Evolutionary conservation across 208 protist species (phyloP), one percentile per base, ranked within the genome.

Genomic region (Porcisia deanei): DNA sequence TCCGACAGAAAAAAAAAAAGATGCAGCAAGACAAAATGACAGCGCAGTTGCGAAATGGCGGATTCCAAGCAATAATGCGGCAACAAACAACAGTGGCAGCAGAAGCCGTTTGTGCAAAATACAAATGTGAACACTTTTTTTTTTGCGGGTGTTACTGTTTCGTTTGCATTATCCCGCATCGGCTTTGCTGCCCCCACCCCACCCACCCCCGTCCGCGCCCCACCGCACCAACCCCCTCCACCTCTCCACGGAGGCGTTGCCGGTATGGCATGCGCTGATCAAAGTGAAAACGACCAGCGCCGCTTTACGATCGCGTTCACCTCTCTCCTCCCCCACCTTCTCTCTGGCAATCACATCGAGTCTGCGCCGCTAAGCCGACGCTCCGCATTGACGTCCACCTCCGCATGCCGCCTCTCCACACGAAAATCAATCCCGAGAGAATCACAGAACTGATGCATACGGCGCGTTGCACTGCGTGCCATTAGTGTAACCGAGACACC

Each of bases 401-500:
- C 73, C 18, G 59, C 59, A 65, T 88, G 76, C 41, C 92, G 88
- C 78, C 81, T 79, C 69, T 91, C 70, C 41, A 96, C 66, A 30
- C 71, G 66, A 57, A 94, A 95, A 0, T 68, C 54, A 30, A 97
- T 85, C 34, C 77, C 75, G 6, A 97, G 89, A 14, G 73, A 59
- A 7, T 91, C 89, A 39, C 92, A 97, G 75, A 92, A 95, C 16
- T 71, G 75, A 41, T 84, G 82, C 78, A 94, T 84, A 45, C 69
- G 68, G 45, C 92, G 90, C 53, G 86, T 85, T 2, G 77, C 87
- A 55, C 68, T 67, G 55, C 90, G 89, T 34, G 84, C 78, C 76
- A 95, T 79, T 39, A 97, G 75, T 22, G 86, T 90, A 59, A 93
- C 70, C 12, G 91, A 85, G 1, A 91, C 83, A 14, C 93, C 93